Percentiles rank a stretch among this genome's conserved stretches.
phyloP scores from a whole-genome alignment of 1,284 basidiomycete genomes.

The Ustilago lituana region DNA sequence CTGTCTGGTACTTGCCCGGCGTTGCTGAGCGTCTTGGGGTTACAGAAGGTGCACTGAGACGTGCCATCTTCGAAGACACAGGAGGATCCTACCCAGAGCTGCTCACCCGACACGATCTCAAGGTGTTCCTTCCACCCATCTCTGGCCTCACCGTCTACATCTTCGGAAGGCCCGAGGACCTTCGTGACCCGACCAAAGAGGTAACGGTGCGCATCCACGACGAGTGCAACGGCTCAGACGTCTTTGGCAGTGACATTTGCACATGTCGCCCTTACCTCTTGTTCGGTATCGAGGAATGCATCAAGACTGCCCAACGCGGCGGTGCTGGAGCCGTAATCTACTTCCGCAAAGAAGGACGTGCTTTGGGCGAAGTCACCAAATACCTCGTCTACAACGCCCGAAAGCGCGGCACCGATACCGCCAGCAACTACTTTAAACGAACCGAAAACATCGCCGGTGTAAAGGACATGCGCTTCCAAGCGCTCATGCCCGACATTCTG shows the following conservation, averaged over 20 bases:
- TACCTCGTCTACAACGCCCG: constrained; percentile 85
- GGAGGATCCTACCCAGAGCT: constrained; percentile 97
- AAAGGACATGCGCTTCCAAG: constrained; percentile 70
- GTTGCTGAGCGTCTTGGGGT: constrained; percentile 66
- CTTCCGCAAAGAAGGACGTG: constrained; percentile 92
- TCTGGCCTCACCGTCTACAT: constrained; percentile 92
- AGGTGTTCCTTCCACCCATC: constrained; percentile 93
- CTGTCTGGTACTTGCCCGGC: constrained; percentile 95
- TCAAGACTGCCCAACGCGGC: constrained; percentile 83
- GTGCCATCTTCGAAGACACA: constrained; percentile 88
- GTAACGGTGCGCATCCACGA: constrained; percentile 92
- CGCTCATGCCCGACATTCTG: constrained; percentile 92
- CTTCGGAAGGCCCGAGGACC: constrained; percentile 71
- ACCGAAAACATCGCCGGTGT: constrained; percentile 93
- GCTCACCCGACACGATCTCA: constrained; percentile 92
- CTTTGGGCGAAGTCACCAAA: constrained; percentile 80
- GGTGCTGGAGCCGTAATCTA: constrained; percentile 93
- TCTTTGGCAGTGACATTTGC: constrained; percentile 89
- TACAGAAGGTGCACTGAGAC: constrained; percentile 82
- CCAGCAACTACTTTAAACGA: constrained; percentile 91
- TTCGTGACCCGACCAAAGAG: constrained; percentile 71
- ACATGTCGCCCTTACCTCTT: constrained; percentile 89
- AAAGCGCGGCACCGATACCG: constrained; percentile 90
- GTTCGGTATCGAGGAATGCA: constrained; percentile 92
- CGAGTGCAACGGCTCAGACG: constrained; percentile 87